Conservation (phyloP, 2,329 filamentous ascomycete genomes). For the Fusarium sterilihyphosum region DNA sequence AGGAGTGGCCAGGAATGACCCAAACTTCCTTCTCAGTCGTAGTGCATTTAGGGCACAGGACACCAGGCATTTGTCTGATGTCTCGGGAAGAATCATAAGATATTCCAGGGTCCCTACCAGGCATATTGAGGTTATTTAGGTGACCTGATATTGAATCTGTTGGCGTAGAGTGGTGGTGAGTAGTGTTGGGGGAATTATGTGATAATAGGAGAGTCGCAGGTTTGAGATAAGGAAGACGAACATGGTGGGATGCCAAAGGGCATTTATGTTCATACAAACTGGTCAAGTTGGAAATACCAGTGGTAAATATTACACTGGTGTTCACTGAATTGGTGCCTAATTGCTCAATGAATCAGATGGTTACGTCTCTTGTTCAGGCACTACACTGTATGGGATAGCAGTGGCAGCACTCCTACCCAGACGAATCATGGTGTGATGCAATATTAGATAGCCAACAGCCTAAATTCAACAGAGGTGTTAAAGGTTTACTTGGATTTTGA, state of each 20-base stretch:
- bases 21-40: not conserved
- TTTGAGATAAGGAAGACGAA: not conserved
- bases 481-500: fast-evolving
- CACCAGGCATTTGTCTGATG: no score
- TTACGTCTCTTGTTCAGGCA: not conserved
- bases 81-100: not conserved
- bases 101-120: not conserved
- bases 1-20: not conserved
- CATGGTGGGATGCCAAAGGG: fast-evolving
- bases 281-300: fast-evolving
- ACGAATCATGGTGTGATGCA: no score
- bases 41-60: not conserved
- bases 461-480: no score
- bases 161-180: no score
- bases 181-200: fast-evolving
- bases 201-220: fast-evolving
- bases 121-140: fast-evolving
- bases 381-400: not conserved
- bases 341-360: not conserved
- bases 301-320: fast-evolving
- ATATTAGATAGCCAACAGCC: no score
- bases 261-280: fast-evolving
- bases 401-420: not conserved
- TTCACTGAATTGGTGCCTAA: not conserved
- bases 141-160: fast-evolving